Conservation (phyloP, 148 eudicot species). For the Cornus kousa region DNA sequence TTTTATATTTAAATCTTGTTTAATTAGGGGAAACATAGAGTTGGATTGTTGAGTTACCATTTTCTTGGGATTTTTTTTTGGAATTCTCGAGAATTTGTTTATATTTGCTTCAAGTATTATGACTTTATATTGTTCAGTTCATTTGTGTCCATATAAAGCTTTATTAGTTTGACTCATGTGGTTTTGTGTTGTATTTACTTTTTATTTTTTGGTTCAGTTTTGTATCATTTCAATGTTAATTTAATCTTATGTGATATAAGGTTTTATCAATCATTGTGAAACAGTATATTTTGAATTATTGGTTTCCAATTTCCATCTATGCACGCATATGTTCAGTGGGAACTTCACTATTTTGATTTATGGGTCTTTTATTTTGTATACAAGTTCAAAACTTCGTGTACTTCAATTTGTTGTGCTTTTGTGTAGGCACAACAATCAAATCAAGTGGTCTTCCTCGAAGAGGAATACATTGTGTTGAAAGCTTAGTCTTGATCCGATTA, state of each 20-base stretch:
- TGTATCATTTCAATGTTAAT: background rate
- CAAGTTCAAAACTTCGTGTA: background rate
- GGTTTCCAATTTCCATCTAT: background rate
- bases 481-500: background rate
- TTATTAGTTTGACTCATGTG: background rate
- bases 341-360: background rate
- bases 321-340: background rate
- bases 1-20: background rate
- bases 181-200: background rate
- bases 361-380: background rate
- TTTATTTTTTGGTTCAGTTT: background rate
- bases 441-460: background rate
- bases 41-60: background rate
- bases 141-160: background rate
- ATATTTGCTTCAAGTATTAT: too few species aligned
- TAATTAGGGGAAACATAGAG: background rate
- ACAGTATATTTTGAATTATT: background rate
- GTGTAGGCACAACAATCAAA: conserved; percentile 12
- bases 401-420: background rate
- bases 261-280: too few species aligned
- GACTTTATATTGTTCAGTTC: background rate
- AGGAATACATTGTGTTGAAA: conserved; percentile 9
- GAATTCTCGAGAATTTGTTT: background rate
- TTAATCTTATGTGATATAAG: background rate
- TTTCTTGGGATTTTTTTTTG: background rate